These are phyloP conservation scores for Salix arbutifolia DNA, from an alignment of 345 rosid genomes.

Conservation along the genomic window DNA sequence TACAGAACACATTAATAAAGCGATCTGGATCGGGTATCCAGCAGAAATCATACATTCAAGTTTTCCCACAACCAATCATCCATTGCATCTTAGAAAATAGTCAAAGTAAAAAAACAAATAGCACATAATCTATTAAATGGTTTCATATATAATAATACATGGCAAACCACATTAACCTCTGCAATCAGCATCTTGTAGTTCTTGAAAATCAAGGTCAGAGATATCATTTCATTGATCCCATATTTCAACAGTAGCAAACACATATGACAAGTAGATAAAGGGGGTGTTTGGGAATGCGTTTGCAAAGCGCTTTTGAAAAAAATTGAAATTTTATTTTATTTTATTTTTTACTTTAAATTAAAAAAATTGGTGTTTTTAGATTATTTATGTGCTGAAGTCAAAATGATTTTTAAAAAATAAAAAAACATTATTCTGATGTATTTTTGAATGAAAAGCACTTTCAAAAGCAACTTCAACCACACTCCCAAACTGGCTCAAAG, in stretches of 20 bases:
- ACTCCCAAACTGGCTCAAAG: too few species aligned
- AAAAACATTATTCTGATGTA: too few species aligned
- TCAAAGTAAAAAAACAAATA: background rate
- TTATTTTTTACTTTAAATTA: too few species aligned
- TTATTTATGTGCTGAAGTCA: too few species aligned
- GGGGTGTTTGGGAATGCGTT: too few species aligned
- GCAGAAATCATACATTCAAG: background rate
- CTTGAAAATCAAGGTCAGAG: background rate
- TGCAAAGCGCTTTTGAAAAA: too few species aligned
- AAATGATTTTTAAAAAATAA: too few species aligned
- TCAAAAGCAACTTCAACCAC: too few species aligned
- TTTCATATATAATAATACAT: background rate
- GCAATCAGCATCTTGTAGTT: background rate
- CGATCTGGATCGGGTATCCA: background rate
- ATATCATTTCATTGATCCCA: background rate
- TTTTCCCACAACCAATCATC: conserved; percentile 2
- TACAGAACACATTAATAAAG: background rate
- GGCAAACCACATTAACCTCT: background rate
- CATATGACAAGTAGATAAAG: background rate
- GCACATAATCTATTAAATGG: background rate
- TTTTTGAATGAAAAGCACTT: too few species aligned
- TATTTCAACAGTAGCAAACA: background rate
- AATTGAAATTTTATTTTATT: too few species aligned
- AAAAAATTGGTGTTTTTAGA: too few species aligned
- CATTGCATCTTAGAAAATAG: background rate